A percentile compares a stretch with the other conserved stretches of the same genome.
Evolutionary conservation across 2,329 filamentous ascomycete genomes (phyloP).

Genomic region (Sphaceloma murrayae): DNA sequence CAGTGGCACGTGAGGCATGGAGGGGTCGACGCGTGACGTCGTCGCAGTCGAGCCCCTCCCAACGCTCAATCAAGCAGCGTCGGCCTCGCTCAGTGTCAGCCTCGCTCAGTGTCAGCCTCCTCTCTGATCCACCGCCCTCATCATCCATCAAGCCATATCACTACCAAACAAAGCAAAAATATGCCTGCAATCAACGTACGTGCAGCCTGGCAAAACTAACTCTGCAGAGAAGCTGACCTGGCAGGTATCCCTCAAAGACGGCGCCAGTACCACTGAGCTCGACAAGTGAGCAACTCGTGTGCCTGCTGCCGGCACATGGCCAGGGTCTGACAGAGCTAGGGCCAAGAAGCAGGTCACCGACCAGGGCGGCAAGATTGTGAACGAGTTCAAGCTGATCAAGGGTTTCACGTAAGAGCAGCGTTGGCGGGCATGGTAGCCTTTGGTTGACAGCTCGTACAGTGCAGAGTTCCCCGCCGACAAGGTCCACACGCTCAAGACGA

Average conservation of each 20-base stretch:
- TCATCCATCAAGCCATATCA: not conserved
- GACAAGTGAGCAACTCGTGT: constrained; percentile 59
- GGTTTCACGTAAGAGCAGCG: constrained; percentile 67
- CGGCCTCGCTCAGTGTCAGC: not conserved
- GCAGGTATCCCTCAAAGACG: constrained; percentile 71
- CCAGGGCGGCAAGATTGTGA: constrained; percentile 73
- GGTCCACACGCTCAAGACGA: constrained; percentile 54
- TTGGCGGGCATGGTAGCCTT: not conserved
- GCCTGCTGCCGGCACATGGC: too few relatives aligned
- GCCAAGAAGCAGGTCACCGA: constrained; percentile 66
- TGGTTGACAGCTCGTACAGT: constrained; percentile 38
- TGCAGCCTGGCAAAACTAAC: too few relatives aligned
- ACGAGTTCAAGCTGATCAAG: constrained; percentile 82
- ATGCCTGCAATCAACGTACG: constrained; percentile 33
- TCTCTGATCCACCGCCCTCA: not conserved
- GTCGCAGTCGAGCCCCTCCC: too few relatives aligned
- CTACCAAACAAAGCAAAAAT: constrained; percentile 17
- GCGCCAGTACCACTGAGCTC: constrained; percentile 57
- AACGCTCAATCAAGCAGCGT: too few relatives aligned
- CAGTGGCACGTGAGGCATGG: constrained; percentile 2
- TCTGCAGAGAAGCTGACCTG: too few relatives aligned
- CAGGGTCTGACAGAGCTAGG: constrained; percentile 35
- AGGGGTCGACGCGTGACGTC: constrained; percentile 6
- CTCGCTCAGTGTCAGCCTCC: not conserved
- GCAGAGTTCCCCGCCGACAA: constrained; percentile 41